Evolutionary conservation across 176 grass and related monocot genomes (phyloP), one percentile per base, ranked within the genome.

Genomic region (Zoysia japonica): DNA sequence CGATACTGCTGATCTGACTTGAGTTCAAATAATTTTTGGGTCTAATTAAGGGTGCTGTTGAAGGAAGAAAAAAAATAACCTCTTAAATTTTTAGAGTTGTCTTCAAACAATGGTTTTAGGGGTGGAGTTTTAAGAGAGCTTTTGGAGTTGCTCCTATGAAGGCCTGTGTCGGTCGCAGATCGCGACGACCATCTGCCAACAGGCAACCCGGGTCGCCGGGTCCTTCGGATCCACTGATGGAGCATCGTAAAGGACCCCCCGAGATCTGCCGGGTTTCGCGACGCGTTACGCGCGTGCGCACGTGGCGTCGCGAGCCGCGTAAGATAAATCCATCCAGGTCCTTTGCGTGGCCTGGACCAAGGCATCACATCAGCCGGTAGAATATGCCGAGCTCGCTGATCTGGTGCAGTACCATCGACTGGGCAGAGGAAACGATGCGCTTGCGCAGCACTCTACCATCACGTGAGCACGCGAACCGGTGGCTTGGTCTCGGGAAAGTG

Each of bases 401-500:
- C 20, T 11, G 9, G 42, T 28, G 68, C 6, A 13, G 56, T 6
- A 20, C 17, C 28, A 28, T 28, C 28, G 28, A 28, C 28, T 28
- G 28, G 28, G 28, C 28, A 28, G 28, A 28, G 28, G 28, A 0
- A 28, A 28, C 28, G 28, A 28, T 28, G 28, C 28, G 28, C 28
- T 28, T 28, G 28, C 28, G 28, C 28, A 28, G 28, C 28, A 28
- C 28, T 28, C 28, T 28, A 0, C 28, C 28, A 28, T 28, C 28
- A 28, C 28, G 28, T 28, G 28, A 28, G 28, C 28, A 28, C 42
- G 28, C 28, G 28, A 28, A 28, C 28, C 42, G 19, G 14, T 14
- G 48, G 52, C 19, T 61, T 61, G 19, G 19, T 14, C 10, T 16
- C 17, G 11, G 63, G 79, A 90, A 90, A 90, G 79, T n/a, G 55